Conservation (phyloP, 768 basidiomycete genomes). For the Leucocoprinus sp. region DNA sequence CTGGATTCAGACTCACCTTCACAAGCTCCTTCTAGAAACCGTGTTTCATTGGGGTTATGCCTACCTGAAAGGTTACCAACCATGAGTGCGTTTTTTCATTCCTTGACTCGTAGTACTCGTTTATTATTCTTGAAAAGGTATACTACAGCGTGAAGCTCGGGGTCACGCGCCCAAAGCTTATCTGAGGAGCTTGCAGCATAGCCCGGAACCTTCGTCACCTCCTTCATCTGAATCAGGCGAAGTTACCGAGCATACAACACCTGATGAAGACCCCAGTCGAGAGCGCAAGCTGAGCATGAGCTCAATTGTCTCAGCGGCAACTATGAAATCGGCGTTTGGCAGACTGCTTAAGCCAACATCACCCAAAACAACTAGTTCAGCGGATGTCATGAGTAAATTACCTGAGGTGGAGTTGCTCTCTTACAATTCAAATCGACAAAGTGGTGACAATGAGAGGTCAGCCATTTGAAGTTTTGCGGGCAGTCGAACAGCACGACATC, state of each 20-base stretch:
- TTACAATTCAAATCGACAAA: background rate
- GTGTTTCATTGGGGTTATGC: slow-evolving; percentile 43
- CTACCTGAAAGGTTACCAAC: slow-evolving; percentile 66
- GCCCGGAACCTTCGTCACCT: background rate
- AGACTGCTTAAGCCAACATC: slow-evolving; percentile 11
- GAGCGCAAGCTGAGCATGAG: slow-evolving; percentile 15
- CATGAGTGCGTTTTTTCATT: slow-evolving; percentile 33
- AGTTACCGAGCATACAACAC: background rate
- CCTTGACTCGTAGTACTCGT: background rate
- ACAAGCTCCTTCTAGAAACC: slow-evolving; percentile 34
- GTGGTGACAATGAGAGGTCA: slow-evolving; percentile 12
- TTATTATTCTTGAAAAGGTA: slow-evolving; percentile 33
- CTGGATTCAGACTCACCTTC: slow-evolving; percentile 17
- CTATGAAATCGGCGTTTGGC: slow-evolving; percentile 13
- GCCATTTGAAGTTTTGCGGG: slow-evolving; percentile 64
- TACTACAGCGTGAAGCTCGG: slow-evolving; percentile 66
- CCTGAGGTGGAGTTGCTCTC: background rate
- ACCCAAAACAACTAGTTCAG: slow-evolving; percentile 6
- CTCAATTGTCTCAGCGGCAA: slow-evolving; percentile 15
- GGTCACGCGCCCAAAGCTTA: slow-evolving; percentile 48
- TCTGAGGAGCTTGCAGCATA: slow-evolving; percentile 18
- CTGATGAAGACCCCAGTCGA: slow-evolving; percentile 8
- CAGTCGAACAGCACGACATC: slow-evolving; percentile 80
- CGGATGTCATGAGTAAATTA: background rate
- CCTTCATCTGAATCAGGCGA: slow-evolving; percentile 1